Evolutionary conservation across 2,329 filamentous ascomycete genomes (phyloP).

Genomic region (Colletotrichum sp.): DNA sequence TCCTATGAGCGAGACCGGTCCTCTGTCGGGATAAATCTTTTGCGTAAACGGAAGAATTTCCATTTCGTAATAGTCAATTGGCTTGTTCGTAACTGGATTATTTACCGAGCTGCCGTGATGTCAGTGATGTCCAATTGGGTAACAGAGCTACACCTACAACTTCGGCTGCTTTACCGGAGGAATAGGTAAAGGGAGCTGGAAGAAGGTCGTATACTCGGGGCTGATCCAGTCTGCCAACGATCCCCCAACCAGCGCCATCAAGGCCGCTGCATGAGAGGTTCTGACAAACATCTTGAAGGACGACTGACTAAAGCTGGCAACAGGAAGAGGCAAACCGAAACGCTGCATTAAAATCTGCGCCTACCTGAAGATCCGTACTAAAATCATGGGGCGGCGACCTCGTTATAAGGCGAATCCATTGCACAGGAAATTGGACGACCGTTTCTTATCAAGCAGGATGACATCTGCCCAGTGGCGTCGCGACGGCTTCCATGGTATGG

Average conservation of each 20-base stretch:
- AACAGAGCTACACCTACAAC: neutral
- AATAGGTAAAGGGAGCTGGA: neutral
- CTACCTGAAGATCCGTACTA: neutral
- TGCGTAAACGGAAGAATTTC: neutral
- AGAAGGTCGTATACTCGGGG: neutral
- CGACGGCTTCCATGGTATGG: neutral
- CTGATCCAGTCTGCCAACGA: neutral
- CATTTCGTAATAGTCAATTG: neutral
- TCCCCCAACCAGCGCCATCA: neutral
- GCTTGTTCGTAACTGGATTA: neutral
- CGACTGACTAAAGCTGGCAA: neutral
- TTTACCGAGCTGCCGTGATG: slow-evolving; percentile 13
- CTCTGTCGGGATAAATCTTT: slow-evolving; percentile 40
- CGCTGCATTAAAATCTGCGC: neutral
- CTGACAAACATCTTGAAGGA: neutral
- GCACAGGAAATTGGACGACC: neutral
- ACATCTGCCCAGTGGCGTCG: neutral
- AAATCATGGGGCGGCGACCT: neutral
- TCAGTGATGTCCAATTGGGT: neutral
- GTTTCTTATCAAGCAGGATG: neutral
- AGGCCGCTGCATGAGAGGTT: neutral
- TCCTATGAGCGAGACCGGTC: slow-evolving; percentile 38
- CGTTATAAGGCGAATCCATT: neutral
- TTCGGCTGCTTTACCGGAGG: neutral
- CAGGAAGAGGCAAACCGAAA: neutral